A percentile compares a stretch with the other conserved stretches of the same genome.
Conservation (phyloP, 768 basidiomycete species). For the Cystobasidium ongulense region DNA sequence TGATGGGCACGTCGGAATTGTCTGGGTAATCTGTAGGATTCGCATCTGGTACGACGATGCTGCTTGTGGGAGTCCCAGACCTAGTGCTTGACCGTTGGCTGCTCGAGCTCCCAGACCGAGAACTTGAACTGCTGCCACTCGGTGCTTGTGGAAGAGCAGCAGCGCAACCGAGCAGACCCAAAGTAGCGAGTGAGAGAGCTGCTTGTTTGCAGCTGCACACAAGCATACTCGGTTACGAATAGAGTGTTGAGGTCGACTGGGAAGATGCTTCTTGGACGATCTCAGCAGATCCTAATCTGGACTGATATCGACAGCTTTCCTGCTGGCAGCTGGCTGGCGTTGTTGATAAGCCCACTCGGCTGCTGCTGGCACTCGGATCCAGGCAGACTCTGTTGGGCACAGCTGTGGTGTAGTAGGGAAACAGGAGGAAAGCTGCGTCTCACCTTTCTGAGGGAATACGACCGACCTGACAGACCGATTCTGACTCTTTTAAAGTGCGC, state of each 20-base stretch:
- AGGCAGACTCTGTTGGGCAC: not conserved
- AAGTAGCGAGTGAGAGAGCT: not conserved
- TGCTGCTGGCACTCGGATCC: not conserved
- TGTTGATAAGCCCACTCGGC: not conserved
- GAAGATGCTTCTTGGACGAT: not conserved
- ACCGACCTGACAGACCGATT: too few species aligned
- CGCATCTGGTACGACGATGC: not conserved
- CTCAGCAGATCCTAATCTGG: not conserved
- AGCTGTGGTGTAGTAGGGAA: not conserved
- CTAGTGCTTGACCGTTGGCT: not conserved
- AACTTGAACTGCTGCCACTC: not conserved
- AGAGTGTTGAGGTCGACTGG: not conserved
- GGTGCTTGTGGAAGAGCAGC: not conserved
- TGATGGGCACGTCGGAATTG: slow-evolving; percentile 8
- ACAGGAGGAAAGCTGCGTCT: not conserved
- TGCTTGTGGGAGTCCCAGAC: not conserved
- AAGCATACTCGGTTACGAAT: not conserved
- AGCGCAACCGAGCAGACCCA: not conserved
- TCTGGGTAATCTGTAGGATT: slow-evolving; percentile 12
- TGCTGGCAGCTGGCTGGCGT: not conserved
- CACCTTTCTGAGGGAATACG: not conserved
- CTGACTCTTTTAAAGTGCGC: too few species aligned
- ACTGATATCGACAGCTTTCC: not conserved
- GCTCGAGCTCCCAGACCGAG: not conserved
- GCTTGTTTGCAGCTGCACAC: not conserved